Base-by-base conservation (phyloP, 768 basidiomycete genomes). In the Royoungia palumana region DNA sequence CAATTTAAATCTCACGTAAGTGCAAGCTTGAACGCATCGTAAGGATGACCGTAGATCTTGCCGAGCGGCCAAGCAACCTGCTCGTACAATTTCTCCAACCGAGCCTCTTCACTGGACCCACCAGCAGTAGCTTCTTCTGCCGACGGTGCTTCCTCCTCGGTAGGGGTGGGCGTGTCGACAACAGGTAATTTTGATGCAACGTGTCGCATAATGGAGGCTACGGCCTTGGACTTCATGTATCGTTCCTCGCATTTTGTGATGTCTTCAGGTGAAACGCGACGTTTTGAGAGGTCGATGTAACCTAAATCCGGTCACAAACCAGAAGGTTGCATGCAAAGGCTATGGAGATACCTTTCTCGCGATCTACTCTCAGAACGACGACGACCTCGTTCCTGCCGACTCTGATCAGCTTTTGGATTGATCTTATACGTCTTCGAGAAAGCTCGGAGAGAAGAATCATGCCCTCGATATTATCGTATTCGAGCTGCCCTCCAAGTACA, bases 371-470 rank as follows among this genome's bases (percentile, higher is more conserved):
- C 47, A 98, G 82, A 0, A 97, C 96, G 55, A 99, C 94, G 51
- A 98, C 96, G 53, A 97, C 95, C 66, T 98, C 95, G 68, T 99
- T 99, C 61, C 96, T 80, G 19, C 96, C 96, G 8, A 98, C 93
- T 30, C 94, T 79, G 67, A 99, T 99, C 50, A 99, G 81, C 69
- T 98, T 99, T 69, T 98, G 95, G 25, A 99, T 96, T 7, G 91
- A 94, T 58, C 95, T 73, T 62, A 99, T 99, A 62, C 95, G 95
- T 61, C 96, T 79, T 60, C 96, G 75, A 5, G 94, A 98, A 2
- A 99, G 85, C 67, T 98, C 96, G 2, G 96, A 96, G n/a, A 99
- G 84, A 12, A 98, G 73, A 58, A 99, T 99, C 96, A 99, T 99
- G 57, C 96, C 96, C 68, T 99, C 96, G 44, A 94, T 96, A 66